These are phyloP conservation scores for Penicillium sp. DNA, from an alignment of 2,329 filamentous ascomycete genomes.

Conservation along the genomic window DNA sequence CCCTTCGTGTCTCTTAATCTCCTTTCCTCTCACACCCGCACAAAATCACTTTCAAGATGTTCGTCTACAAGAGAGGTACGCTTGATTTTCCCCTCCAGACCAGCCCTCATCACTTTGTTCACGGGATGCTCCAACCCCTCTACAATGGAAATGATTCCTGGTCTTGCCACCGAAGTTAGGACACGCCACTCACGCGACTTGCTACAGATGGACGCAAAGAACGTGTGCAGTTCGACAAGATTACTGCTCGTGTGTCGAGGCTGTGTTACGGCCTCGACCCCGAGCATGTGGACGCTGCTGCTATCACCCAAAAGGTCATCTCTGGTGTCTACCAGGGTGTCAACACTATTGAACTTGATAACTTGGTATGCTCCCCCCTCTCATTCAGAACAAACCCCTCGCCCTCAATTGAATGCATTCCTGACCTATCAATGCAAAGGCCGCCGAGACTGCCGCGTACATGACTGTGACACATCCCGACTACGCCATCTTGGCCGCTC, in stretches of 20 bases:
- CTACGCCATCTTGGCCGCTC: constrained; percentile 96
- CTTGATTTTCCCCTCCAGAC: constrained; percentile 5
- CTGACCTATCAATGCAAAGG: constrained; percentile 54
- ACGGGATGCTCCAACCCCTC: not conserved
- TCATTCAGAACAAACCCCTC: too few relatives aligned
- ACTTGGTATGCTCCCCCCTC: constrained; percentile 71
- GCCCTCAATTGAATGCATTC: not conserved
- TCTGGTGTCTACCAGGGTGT: constrained; percentile 98
- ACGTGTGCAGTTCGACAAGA: constrained; percentile 99
- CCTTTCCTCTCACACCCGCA: constrained; percentile 11
- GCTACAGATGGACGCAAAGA: constrained; percentile 92
- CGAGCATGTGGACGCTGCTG: constrained; percentile 93
- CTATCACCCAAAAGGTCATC: constrained; percentile 99
- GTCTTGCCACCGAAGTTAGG: constrained; percentile 18
- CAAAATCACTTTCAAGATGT: constrained; percentile 48
- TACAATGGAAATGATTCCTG: not conserved
- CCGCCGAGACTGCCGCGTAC: constrained; percentile 97
- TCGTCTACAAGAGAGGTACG: constrained; percentile 63
- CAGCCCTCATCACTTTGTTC: not conserved
- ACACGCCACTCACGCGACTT: constrained; percentile 20
- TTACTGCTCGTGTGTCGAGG: constrained; percentile 95
- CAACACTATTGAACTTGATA: constrained; percentile 92
- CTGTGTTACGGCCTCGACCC: constrained; percentile 96
- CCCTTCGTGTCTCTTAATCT: constrained; percentile 17
- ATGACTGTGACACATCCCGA: constrained; percentile 99